Conservation (phyloP, 345 rosid species). For the Mallotus nudiflorus region DNA sequence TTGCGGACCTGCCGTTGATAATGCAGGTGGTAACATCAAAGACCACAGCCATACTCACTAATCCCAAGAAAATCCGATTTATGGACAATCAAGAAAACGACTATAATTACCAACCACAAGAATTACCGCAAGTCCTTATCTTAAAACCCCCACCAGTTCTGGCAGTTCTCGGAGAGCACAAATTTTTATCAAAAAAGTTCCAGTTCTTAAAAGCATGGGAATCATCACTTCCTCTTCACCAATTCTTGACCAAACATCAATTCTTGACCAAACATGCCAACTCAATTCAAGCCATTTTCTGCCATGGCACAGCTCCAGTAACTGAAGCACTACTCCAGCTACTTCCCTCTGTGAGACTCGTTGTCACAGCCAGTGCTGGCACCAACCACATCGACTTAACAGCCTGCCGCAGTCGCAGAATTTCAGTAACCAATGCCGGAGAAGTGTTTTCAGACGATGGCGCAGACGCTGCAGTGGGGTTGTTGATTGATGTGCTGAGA, state of each 20-base stretch:
- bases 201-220: constrained; percentile 21
- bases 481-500: constrained; percentile 51
- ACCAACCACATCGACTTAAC: constrained; percentile 53
- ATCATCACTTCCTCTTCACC: constrained; percentile 17
- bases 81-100: too few relatives aligned
- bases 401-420: constrained; percentile 54
- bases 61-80: too few relatives aligned
- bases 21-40: too few relatives aligned
- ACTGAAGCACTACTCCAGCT: constrained; percentile 21
- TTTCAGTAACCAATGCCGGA: constrained; percentile 48
- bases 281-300: neutral
- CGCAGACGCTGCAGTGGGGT: constrained; percentile 56
- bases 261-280: neutral
- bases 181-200: constrained; percentile 11
- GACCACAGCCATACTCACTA: too few relatives aligned
- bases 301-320: neutral
- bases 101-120: too few relatives aligned
- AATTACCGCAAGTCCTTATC: too few relatives aligned
- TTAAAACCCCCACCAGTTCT: too few relatives aligned
- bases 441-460: constrained; percentile 42
- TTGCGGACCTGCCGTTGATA: too few relatives aligned
- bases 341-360: constrained; percentile 41
- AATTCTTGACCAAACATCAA: constrained; percentile 7
- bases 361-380: constrained; percentile 52
- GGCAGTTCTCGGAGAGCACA: neutral